Conservation (phyloP, 768 basidiomycete species). For the Agaricus subrufescens region DNA sequence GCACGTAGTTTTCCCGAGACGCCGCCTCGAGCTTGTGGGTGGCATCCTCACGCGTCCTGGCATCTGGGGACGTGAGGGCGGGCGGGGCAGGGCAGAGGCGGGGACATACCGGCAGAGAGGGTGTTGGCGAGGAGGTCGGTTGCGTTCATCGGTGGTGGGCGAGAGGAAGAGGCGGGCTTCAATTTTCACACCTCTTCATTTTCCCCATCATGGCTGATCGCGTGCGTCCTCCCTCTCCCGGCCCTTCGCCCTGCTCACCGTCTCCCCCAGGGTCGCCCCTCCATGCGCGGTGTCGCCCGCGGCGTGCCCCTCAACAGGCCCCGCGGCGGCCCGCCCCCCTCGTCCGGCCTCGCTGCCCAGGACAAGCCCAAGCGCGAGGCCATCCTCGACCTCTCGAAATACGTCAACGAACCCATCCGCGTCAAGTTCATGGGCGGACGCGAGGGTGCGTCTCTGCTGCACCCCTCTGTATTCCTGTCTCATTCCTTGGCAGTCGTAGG, state of each 20-base stretch:
- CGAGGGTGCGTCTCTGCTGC: conserved; percentile 55
- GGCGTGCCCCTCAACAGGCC: conserved; percentile 15
- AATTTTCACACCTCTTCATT: conserved; percentile 13
- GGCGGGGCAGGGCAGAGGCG: conserved; percentile 10
- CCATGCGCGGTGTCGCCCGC: conserved; percentile 41
- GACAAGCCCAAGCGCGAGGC: conserved; percentile 89
- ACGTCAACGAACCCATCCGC: conserved; percentile 85
- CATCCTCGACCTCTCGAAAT: conserved; percentile 93
- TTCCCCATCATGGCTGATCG: conserved; percentile 47
- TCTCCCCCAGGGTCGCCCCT: conserved; percentile 51
- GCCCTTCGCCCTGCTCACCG: conserved; percentile 23
- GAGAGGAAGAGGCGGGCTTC: conserved; percentile 14
- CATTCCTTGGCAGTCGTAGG: conserved; percentile 71
- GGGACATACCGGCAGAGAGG: conserved; percentile 76
- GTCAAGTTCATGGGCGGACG: conserved; percentile 99
- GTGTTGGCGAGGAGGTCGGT: conserved; percentile 89
- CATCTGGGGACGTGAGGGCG: conserved; percentile 51
- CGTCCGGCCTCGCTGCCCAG: conserved; percentile 41
- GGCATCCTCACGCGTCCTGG: conserved; percentile 86
- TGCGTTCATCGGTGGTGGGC: conserved; percentile 67
- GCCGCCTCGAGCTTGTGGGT: conserved; percentile 86
- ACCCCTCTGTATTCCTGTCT: conserved; percentile 3
- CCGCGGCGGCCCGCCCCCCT: not conserved
- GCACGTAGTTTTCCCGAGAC: conserved; percentile 84
- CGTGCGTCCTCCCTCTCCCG: conserved; percentile 31